phyloP scores from a whole-genome alignment of 1,139 yeast species.

The Starmera stellimalicola region DNA sequence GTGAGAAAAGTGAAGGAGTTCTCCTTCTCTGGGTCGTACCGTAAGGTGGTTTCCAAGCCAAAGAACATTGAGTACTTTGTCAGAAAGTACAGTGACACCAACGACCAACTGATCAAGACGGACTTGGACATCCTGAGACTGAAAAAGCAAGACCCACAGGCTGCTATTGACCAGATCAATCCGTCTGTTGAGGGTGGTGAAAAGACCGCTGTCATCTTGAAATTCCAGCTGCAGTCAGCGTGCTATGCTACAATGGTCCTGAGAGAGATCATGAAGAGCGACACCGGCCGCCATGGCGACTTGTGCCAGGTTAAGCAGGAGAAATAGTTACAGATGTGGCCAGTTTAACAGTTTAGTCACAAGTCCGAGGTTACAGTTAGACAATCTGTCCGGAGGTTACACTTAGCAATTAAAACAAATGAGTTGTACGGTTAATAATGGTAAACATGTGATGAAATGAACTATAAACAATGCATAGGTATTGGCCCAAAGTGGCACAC shows the following conservation, averaged over 20 bases:
- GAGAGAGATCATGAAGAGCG: conserved; percentile 81
- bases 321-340: too few relatives aligned
- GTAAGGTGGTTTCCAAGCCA: conserved; percentile 68
- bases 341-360: too few relatives aligned
- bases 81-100: conserved; percentile 50
- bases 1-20: conserved; percentile 78
- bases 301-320: conserved; percentile 27
- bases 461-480: too few relatives aligned
- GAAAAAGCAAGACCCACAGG: conserved; percentile 29
- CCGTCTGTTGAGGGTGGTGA: conserved; percentile 37
- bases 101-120: conserved; percentile 68
- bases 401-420: too few relatives aligned
- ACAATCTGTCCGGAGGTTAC: too few relatives aligned
- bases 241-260: conserved; percentile 98
- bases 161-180: conserved; percentile 22
- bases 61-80: conserved; percentile 52
- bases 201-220: conserved; percentile 63
- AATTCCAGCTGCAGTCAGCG: conserved; percentile 73
- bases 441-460: too few relatives aligned
- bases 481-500: too few relatives aligned
- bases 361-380: too few relatives aligned
- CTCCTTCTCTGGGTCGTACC: conserved; percentile 84
- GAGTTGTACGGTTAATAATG: too few relatives aligned
- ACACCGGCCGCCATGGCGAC: conserved; percentile 62
- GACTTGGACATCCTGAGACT: conserved; percentile 61